Evolutionary conservation across 2,329 filamentous ascomycete genomes (phyloP), one percentile per base, ranked within the genome.

Genomic region (Pseudocercospora eumusae): DNA sequence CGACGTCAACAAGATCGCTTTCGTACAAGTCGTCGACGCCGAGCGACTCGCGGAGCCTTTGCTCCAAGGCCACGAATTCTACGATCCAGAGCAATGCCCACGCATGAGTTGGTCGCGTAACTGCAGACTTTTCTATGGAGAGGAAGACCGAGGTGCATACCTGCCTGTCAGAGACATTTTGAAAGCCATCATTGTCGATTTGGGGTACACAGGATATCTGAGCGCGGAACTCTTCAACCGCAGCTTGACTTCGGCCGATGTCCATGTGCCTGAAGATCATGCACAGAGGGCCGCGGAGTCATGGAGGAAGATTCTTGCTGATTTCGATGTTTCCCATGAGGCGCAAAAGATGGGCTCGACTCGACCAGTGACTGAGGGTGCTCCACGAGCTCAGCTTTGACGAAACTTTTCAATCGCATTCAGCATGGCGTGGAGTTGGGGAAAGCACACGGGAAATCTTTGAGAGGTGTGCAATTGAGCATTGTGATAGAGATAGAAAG

Each of bases 81-180:
- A 88, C 75, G 77, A 83, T 8, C 73, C 80, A 0, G 81, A 79
- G 4, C 87, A 89, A 74, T 83, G 82, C 15, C 71, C 83, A 1
- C 78, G 87, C 3, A 93, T 93, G 90, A 90, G 83, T 70, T 93
- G 90, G 90, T 90, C 85, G 40, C 78, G 90, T 18, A 92, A 92
- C 72, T 90, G 88, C 65, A 80, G 90, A 18, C 74, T 89, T 2
- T 92, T 89, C 70, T 85, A 88, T 64, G 86, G 89, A 67, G 78
- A 88, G 72, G 75, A 82, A 71, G 76, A 85, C 2, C 75, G 80
- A 2, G 87, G 87, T 0, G 89, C 83, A 0, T 92, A 91, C 70
- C 76, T 93, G 1, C 90, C 90, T 0, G 81, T 88, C 6, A 77
- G 80, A 59, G 80, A 86, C 31, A 82, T 92, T 20, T 79, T 86